phyloP scores from a whole-genome alignment of 2,329 filamentous ascomycete genomes.

The Emergomyces orientalis region DNA sequence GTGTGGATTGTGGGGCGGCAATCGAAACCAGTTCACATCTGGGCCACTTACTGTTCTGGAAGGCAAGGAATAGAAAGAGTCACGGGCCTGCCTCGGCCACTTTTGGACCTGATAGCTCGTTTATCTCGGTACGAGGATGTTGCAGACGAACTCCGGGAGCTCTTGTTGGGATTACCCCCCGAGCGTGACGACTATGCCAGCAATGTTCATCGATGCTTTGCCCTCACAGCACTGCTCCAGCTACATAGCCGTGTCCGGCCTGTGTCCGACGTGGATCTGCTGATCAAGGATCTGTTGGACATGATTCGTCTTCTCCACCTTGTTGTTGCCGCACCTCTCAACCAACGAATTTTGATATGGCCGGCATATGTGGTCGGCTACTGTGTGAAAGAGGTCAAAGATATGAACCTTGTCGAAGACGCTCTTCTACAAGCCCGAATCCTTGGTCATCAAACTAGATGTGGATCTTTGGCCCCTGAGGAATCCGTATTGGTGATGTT shows the following conservation, averaged over 20 bases:
- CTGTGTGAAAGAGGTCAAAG: background rate
- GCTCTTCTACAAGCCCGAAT: background rate
- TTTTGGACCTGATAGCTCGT: constrained; percentile 1
- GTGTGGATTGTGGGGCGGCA: background rate
- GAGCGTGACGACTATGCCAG: background rate
- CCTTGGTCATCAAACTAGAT: background rate
- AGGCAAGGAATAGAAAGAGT: background rate
- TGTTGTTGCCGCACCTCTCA: background rate
- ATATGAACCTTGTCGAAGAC: background rate
- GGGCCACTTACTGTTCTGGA: background rate
- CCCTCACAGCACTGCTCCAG: background rate
- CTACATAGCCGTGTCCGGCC: background rate
- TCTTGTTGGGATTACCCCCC: background rate
- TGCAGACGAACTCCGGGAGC: background rate
- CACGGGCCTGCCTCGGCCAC: background rate
- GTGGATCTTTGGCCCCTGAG: background rate
- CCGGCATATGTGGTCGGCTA: background rate
- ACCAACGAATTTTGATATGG: background rate
- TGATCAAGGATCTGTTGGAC: background rate
- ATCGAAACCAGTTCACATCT: background rate
- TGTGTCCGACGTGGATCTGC: background rate
- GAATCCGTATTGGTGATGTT: background rate
- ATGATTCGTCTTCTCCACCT: background rate
- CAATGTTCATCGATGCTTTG: background rate
- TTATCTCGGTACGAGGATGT: background rate